Evolutionary conservation across 371 early-diverging fungal species (phyloP), one percentile per base, ranked within the genome.

Genomic region (Smittium mucronatum): DNA sequence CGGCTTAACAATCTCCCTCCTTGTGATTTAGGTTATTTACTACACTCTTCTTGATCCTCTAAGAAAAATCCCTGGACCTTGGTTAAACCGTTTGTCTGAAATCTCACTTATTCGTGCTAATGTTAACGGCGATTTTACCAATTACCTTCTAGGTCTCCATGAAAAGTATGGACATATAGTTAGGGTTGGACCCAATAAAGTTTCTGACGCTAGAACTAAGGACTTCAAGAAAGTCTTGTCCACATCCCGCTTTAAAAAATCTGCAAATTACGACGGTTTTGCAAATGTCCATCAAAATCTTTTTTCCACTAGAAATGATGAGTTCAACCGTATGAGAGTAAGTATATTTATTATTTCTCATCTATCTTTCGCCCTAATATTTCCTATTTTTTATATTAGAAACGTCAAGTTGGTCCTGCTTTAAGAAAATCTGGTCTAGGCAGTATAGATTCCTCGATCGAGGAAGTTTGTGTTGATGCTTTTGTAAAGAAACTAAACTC

Each of bases 371-470:
- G n/a, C n/a, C n/a, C n/a, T n/a, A n/a, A n/a, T n/a, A n/a, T n/a
- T n/a, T n/a, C n/a, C n/a, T n/a, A 25, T 58, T 58, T 58, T n/a
- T 25, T 25, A n/a, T n/a, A n/a, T n/a, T 58, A 58, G 58, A 28
- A 26, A 34, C 64, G 64, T 64, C 64, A 64, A 26, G 64, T 64
- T 64, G 64, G 64, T 17, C 64, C 64, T 17, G 64, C 26, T 17
- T 64, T 64, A 17, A 64, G 17, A 34, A 17, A 17, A 17, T 17
- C 64, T 25, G 25, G 26, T 26, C 25, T 64, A 25, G 64, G 17
- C 17, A 60, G 61, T 28, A 64, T 64, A 17, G 64, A 64, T 17
- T 17, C 17, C n/a, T n/a, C 17, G n/a, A 57, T 57, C 57, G 17
- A 17, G n/a, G 57, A 57, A 57, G 57, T 17, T 57, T 17, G 57